Evolutionary conservation across 768 basidiomycete genomes (phyloP).

Genomic region (Mycena albidolilacea): DNA sequence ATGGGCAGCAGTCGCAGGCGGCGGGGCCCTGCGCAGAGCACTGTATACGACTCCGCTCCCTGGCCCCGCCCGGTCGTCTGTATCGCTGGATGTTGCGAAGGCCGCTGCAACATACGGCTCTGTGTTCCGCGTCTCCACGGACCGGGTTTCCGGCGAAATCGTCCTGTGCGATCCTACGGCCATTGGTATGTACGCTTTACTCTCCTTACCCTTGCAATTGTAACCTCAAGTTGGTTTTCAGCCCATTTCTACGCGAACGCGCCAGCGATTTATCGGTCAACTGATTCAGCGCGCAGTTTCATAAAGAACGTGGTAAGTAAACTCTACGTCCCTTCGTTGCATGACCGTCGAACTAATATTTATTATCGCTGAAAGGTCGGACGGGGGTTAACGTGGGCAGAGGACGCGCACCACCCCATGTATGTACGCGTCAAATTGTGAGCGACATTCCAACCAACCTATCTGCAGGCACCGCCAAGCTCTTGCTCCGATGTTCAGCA

Average conservation of each 20-base stretch:
- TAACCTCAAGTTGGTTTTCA: background rate
- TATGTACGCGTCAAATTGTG: background rate
- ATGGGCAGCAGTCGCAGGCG: background rate
- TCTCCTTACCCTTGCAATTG: no score
- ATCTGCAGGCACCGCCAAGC: slow-evolving; percentile 29
- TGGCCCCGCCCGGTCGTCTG: slow-evolving; percentile 11
- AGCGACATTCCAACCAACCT: no score
- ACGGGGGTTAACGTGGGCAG: slow-evolving; percentile 27
- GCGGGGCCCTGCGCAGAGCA: slow-evolving; percentile 13
- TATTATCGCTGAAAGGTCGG: slow-evolving; percentile 12
- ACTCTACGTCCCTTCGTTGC: background rate
- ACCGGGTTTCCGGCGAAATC: slow-evolving; percentile 13
- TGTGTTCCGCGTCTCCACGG: slow-evolving; percentile 25
- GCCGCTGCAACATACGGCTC: slow-evolving; percentile 22
- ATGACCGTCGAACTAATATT: background rate
- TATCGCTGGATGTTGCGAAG: background rate
- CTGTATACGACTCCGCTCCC: slow-evolving; percentile 25
- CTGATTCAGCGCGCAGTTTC: background rate
- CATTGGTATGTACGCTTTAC: slow-evolving; percentile 17
- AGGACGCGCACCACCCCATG: slow-evolving; percentile 27
- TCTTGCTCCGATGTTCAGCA: slow-evolving; percentile 34
- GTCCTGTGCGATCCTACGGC: slow-evolving; percentile 33
- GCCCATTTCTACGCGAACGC: slow-evolving; percentile 38
- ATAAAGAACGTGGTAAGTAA: slow-evolving; percentile 26
- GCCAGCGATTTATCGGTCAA: slow-evolving; percentile 26